A percentile compares a stretch with the other conserved stretches of the same genome.
These are phyloP conservation scores for Acer yangbiense DNA, from an alignment of 345 rosid species.

Conservation along the genomic window DNA sequence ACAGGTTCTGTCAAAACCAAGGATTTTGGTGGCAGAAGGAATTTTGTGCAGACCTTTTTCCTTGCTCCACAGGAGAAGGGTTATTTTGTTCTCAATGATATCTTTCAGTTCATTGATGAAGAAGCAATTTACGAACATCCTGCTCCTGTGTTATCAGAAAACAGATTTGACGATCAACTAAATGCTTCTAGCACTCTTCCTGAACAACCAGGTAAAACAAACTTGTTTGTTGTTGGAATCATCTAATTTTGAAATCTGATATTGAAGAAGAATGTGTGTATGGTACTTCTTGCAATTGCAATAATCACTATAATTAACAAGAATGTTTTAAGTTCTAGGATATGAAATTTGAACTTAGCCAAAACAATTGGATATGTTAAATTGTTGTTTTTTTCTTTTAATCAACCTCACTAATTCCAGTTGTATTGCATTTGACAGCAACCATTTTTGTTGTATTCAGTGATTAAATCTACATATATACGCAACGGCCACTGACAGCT, in stretches of 20 bases:
- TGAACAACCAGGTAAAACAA: constrained; percentile 65
- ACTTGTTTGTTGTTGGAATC: background rate
- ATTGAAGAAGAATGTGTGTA: background rate
- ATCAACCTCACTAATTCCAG: background rate
- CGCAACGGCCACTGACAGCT: background rate
- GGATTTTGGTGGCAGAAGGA: constrained; percentile 61
- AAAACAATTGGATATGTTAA: background rate
- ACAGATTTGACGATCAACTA: constrained; percentile 45
- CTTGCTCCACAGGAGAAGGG: constrained; percentile 98
- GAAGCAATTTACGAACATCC: constrained; percentile 52
- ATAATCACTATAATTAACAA: background rate
- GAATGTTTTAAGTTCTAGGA: background rate
- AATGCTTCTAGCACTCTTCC: constrained; percentile 50
- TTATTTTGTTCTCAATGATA: constrained; percentile 84
- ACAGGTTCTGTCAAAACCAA: constrained; percentile 81
- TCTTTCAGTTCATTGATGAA: constrained; percentile 75
- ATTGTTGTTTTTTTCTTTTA: background rate
- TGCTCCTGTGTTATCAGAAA: constrained; percentile 50
- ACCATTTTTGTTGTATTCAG: background rate
- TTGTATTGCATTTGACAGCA: background rate
- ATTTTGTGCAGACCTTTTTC: constrained; percentile 82
- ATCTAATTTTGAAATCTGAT: constrained; percentile 1
- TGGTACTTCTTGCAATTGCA: background rate
- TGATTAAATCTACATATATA: background rate
- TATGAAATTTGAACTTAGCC: background rate